Percentiles rank a stretch among this genome's conserved stretches.
phyloP scores from a whole-genome alignment of 2,329 filamentous ascomycete species.

The Mariannaea elegans region DNA sequence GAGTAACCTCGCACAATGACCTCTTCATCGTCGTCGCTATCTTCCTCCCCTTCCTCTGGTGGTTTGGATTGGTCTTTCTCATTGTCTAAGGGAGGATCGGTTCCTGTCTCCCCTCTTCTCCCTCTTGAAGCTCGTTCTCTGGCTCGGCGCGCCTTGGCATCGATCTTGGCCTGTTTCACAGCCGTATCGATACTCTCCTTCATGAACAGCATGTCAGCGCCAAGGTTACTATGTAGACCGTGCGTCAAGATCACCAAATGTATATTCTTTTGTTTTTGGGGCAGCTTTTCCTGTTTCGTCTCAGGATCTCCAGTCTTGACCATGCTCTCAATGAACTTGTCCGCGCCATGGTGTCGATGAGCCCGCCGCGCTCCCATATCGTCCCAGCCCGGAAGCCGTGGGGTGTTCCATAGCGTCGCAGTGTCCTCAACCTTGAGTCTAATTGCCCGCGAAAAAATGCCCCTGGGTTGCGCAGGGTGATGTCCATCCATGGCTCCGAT shows the following conservation, averaged over 20 bases:
- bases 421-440: constrained; percentile 87
- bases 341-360: constrained; percentile 33
- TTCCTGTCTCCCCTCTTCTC: constrained; percentile 6
- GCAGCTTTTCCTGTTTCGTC: constrained; percentile 35
- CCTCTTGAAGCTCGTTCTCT: constrained; percentile 53
- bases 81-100: constrained; percentile 25
- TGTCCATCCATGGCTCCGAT: constrained; percentile 64
- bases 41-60: constrained; percentile 22
- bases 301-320: constrained; percentile 45
- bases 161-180: constrained; percentile 75
- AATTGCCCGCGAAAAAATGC: constrained; percentile 86
- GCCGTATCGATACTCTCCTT: constrained; percentile 96
- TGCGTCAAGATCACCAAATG: constrained; percentile 94
- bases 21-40: constrained; percentile 72
- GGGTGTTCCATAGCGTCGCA: constrained; percentile 90
- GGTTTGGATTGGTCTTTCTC: constrained; percentile 21
- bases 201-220: constrained; percentile 94
- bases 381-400: constrained; percentile 75
- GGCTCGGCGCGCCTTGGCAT: constrained; percentile 69
- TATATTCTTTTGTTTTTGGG: constrained; percentile 75
- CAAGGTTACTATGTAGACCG: constrained; percentile 93
- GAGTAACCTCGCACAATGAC: constrained; percentile 90
- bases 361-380: constrained; percentile 48
- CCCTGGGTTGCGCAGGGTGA: constrained; percentile 72
- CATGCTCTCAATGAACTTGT: constrained; percentile 46